Percentiles rank a stretch among this genome's conserved stretches.
Conservation (phyloP, 371 early-diverging fungal species). For the Actinomortierella wolfii region DNA sequence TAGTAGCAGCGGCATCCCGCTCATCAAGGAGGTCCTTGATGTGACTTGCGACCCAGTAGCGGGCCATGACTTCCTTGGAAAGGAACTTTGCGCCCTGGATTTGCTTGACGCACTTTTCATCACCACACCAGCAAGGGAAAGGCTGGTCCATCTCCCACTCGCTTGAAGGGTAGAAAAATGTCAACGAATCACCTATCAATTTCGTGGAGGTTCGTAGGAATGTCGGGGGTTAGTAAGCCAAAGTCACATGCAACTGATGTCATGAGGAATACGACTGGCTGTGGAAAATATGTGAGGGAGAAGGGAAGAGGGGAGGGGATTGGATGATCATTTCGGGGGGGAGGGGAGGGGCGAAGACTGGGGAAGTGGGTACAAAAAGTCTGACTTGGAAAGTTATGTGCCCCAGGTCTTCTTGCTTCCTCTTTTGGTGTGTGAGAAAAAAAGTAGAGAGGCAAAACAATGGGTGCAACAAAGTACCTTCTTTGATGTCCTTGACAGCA, state of each 20-base stretch:
- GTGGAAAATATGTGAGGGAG: no score
- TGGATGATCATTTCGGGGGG: no score
- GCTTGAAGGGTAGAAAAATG: slow-evolving; percentile 84
- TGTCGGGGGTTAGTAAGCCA: background rate
- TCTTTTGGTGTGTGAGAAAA: no score
- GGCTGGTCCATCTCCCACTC: slow-evolving; percentile 91
- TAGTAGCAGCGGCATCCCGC: slow-evolving; percentile 28
- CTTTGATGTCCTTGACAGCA: slow-evolving; percentile 61
- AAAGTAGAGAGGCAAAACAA: no score
- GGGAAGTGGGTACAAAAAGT: no score
- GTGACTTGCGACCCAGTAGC: slow-evolving; percentile 58
- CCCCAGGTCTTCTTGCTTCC: no score
- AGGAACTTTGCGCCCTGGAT: slow-evolving; percentile 67
- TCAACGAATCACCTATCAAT: slow-evolving; percentile 67
- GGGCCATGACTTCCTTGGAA: slow-evolving; percentile 48
- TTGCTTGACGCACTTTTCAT: slow-evolving; percentile 63
- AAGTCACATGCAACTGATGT: background rate
- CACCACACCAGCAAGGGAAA: slow-evolving; percentile 84
- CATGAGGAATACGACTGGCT: no score
- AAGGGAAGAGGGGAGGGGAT: no score
- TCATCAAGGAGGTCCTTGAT: slow-evolving; percentile 55
- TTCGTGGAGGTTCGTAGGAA: no score
- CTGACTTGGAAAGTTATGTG: no score
- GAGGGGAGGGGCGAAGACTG: no score
- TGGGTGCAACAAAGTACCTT: slow-evolving; percentile 10